phyloP scores from a whole-genome alignment of 2,329 filamentous ascomycete species.

The Zymoseptoria brevis region DNA sequence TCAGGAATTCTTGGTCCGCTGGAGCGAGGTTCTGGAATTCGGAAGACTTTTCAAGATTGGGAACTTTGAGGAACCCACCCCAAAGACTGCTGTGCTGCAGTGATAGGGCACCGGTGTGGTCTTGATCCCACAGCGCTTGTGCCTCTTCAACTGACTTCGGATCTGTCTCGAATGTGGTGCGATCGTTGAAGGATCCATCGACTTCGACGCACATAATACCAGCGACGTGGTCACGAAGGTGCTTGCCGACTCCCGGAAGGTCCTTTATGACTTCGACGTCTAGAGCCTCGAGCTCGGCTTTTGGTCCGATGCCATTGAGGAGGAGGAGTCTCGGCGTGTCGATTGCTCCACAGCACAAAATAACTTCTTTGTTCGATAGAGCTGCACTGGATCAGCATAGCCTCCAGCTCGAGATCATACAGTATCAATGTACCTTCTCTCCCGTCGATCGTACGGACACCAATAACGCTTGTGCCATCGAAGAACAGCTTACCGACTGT shows the following conservation, averaged over 20 bases:
- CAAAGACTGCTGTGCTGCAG: conserved; percentile 6
- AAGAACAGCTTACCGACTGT: conserved; percentile 44
- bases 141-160: conserved; percentile 32
- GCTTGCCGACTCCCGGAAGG: conserved; percentile 53
- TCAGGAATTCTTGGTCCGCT: conserved; percentile 39
- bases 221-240: conserved; percentile 48
- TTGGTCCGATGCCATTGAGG: conserved; percentile 51
- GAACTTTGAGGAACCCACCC: conserved; percentile 15
- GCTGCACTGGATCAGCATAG: not conserved
- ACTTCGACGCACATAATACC: conserved; percentile 25
- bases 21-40: conserved; percentile 47
- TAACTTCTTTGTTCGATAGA: conserved; percentile 31
- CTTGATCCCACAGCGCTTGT: not conserved
- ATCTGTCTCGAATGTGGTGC: conserved; percentile 14
- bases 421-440: conserved; percentile 17
- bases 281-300: conserved; percentile 44
- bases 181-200: conserved; percentile 41
- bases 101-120: not conserved
- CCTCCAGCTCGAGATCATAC: conserved; percentile 8
- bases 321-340: conserved; percentile 44
- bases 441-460: conserved; percentile 26
- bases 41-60: conserved; percentile 29
- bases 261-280: conserved; percentile 49
- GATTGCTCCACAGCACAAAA: conserved; percentile 33
- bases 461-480: conserved; percentile 39